Conservation (phyloP, 495 filamentous ascomycete genomes). For the Penicillium silybi region DNA sequence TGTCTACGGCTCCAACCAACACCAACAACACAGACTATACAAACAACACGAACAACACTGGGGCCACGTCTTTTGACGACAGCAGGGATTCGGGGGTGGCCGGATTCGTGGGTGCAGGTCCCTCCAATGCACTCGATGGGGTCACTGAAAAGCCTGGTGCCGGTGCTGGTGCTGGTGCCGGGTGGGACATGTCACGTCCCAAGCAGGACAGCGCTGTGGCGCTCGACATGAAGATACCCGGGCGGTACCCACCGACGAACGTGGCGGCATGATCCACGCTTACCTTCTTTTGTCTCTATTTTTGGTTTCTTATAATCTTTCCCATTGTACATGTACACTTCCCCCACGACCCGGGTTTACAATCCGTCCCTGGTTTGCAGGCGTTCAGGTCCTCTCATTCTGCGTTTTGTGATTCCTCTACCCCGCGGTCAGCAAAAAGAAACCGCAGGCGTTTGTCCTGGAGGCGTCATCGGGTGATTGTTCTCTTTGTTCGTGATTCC, state of each 20-base stretch:
- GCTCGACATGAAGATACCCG: slow-evolving; percentile 38
- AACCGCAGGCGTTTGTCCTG: slow-evolving; percentile 12
- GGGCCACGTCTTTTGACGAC: slow-evolving; percentile 37
- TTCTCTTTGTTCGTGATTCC: slow-evolving; percentile 9
- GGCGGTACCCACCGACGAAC: slow-evolving; percentile 34
- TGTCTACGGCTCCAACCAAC: slow-evolving; percentile 37
- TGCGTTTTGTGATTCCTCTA: background rate
- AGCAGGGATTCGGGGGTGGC: slow-evolving; percentile 6
- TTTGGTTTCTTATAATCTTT: slow-evolving; percentile 2
- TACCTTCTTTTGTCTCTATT: background rate
- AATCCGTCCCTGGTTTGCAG: slow-evolving; percentile 13
- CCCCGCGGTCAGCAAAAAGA: background rate
- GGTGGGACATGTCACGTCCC: slow-evolving; percentile 14
- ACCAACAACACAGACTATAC: slow-evolving; percentile 37
- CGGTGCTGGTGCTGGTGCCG: background rate
- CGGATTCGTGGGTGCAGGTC: background rate
- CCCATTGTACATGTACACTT: slow-evolving; percentile 2
- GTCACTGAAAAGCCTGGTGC: background rate
- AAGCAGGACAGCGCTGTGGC: slow-evolving; percentile 29
- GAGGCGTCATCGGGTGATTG: slow-evolving; percentile 11
- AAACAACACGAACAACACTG: slow-evolving; percentile 35
- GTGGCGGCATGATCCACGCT: slow-evolving; percentile 25
- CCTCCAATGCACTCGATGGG: background rate
- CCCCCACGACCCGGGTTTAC: background rate
- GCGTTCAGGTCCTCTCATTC: slow-evolving; percentile 14